These are phyloP conservation scores for Aspergillus neoniger DNA, from an alignment of 2,329 filamentous ascomycete genomes.

Conservation along the genomic window DNA sequence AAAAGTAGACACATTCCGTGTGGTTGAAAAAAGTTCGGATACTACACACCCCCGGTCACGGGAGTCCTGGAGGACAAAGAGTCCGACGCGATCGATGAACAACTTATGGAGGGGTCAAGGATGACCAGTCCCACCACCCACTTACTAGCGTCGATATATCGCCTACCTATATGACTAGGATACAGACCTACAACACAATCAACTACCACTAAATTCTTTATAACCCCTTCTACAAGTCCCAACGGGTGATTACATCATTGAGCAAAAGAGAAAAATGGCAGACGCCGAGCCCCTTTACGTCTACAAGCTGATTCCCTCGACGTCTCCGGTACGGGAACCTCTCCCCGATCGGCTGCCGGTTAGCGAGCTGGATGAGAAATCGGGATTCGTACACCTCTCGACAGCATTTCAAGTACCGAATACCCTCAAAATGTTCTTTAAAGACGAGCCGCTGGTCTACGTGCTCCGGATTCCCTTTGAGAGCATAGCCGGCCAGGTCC, in stretches of 20 bases:
- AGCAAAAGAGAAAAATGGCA: conserved; percentile 19
- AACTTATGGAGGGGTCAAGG: not conserved
- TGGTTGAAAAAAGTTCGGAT: not conserved
- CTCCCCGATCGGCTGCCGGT: conserved; percentile 39
- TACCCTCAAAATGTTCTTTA: conserved; percentile 42
- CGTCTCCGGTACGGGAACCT: conserved; percentile 37
- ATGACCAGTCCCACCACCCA: conserved; percentile 1
- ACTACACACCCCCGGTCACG: not conserved
- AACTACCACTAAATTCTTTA: not conserved
- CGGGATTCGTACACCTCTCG: conserved; percentile 44
- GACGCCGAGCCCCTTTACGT: conserved; percentile 34
- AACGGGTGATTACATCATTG: not conserved
- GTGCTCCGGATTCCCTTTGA: conserved; percentile 40
- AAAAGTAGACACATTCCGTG: too few species aligned
- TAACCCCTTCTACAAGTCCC: not conserved
- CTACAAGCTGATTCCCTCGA: conserved; percentile 44
- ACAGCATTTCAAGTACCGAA: conserved; percentile 41
- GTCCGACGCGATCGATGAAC: not conserved
- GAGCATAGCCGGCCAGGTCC: conserved; percentile 30
- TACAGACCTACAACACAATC: not conserved
- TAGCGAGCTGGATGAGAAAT: conserved; percentile 39
- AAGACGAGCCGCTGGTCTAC: conserved; percentile 40
- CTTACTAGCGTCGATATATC: conserved; percentile 6
- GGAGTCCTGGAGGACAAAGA: not conserved
- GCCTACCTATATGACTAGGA: not conserved